These are phyloP conservation scores for Blastocladiella emersonii DNA, from an alignment of 371 early-diverging fungal species.

Conservation along the genomic window DNA sequence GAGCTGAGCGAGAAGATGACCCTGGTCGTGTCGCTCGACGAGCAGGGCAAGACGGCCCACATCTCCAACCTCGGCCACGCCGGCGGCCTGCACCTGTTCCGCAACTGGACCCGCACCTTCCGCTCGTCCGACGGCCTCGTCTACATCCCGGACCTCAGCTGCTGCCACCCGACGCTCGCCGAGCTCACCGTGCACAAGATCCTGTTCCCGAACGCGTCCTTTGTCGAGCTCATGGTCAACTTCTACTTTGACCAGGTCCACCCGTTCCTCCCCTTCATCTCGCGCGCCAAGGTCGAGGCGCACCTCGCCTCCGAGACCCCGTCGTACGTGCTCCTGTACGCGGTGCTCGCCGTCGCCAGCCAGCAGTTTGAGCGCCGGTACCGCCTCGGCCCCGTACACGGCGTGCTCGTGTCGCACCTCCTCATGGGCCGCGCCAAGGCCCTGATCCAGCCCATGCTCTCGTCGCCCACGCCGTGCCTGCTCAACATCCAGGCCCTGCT, in stretches of 20 bases:
- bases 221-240: not conserved
- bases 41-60: not conserved
- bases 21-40: not conserved
- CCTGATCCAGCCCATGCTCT: not conserved
- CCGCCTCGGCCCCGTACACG: not conserved
- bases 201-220: not conserved
- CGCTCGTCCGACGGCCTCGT: not conserved
- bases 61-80: not conserved
- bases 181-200: not conserved
- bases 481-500: not conserved
- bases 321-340: not conserved
- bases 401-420: not conserved
- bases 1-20: not conserved
- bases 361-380: not conserved
- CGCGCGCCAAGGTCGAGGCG: not conserved
- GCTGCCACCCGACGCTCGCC: not conserved
- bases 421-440: not conserved
- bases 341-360: not conserved
- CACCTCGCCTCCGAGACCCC: not conserved
- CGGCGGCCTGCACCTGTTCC: not conserved
- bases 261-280: not conserved
- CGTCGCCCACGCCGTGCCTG: not conserved
- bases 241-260: not conserved
- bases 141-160: not conserved
- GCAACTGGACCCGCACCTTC: constrained; percentile 3